Conservation (phyloP, 2,329 filamentous ascomycete genomes). For the Didymella arachidicola region DNA sequence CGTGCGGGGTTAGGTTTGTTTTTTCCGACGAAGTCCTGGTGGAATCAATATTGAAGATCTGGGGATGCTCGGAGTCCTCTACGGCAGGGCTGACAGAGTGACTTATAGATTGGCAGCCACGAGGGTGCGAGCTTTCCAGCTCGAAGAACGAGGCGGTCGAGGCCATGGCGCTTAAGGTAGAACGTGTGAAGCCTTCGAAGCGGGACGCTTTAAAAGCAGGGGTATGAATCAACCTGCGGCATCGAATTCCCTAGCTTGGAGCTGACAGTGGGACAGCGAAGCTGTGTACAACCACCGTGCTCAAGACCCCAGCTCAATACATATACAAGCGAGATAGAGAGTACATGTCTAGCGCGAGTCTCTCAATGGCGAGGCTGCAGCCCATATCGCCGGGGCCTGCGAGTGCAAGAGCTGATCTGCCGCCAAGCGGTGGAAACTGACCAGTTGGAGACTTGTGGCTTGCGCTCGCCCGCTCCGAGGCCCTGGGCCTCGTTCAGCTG, state of each 20-base stretch:
- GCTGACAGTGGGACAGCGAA: constrained; percentile 32
- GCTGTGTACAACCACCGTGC: constrained; percentile 31
- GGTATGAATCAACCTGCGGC: constrained; percentile 21
- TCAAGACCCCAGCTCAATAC: constrained; percentile 36
- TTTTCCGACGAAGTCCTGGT: constrained; percentile 9
- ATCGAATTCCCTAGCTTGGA: constrained; percentile 35
- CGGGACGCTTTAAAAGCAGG: constrained; percentile 24
- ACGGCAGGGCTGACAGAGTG: constrained; percentile 1
- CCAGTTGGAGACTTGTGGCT: constrained; percentile 31
- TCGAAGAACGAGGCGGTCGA: constrained; percentile 26
- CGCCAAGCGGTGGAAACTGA: constrained; percentile 12
- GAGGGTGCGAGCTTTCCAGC: constrained; percentile 27
- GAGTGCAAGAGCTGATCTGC: constrained; percentile 27
- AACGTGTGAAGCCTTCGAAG: constrained; percentile 25
- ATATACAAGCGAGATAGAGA: constrained; percentile 25
- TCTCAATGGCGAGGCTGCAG: constrained; percentile 38
- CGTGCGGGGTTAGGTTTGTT: constrained; percentile 11
- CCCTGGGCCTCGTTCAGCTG: constrained; percentile 27
- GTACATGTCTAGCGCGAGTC: constrained; percentile 35
- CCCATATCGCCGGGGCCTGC: constrained; percentile 30
- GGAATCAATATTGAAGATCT: not conserved
- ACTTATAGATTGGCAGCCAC: constrained; percentile 20
- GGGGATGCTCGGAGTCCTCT: not conserved
- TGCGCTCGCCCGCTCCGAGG: constrained; percentile 30
- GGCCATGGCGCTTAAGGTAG: constrained; percentile 35